Evolutionary conservation across 2,329 filamentous ascomycete genomes (phyloP), one percentile per base, ranked within the genome.

Genomic region (Penicillium sumatraense): DNA sequence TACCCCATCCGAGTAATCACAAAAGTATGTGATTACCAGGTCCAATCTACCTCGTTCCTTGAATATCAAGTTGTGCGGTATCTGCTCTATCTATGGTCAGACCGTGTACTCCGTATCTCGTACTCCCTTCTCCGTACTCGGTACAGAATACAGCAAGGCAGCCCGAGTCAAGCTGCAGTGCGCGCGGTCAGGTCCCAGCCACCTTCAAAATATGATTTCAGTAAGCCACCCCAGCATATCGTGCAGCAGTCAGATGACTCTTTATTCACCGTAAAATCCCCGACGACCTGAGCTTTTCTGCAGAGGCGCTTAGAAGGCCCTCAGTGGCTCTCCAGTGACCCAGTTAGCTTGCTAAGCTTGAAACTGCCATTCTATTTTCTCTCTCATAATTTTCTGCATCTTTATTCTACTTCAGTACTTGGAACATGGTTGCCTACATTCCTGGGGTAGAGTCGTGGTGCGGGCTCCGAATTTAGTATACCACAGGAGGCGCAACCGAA

Each of bases 161-260:
- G 47, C 40, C 42, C 51, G 49, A 51, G 31, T 57, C 51, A 46
- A 46, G 27, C 42, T 46, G 42, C 42, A 46, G 42, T 49, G 47
- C 31, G 10, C 50, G 46, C 27, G 44, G 4, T 51, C 49, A 54
- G 49, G 49, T 51, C 54, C 56, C 56, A 56, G 51, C 51, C 54
- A 47, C 44, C 42, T 56, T 59, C 36, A 33, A 31, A 61, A 49
- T 45, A 20, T 29, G 40, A 49, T 46, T 40, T 45, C 47, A 49
- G 27, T 33, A 49, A 33, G 47, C 21, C 42, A 46, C 16, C 42
- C n/a, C 42, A 11, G 40, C 55, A 35, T 53, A 58, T 51, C 33
- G 49, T 51, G 51, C 59, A 52, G 38, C 41, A 52, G 59, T 64
- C 62, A 63, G 60, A 55, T 63, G 62, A 64, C 61, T 51, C 23